phyloP scores from a whole-genome alignment of 768 basidiomycete genomes.

The Psilocybe tampanensis region DNA sequence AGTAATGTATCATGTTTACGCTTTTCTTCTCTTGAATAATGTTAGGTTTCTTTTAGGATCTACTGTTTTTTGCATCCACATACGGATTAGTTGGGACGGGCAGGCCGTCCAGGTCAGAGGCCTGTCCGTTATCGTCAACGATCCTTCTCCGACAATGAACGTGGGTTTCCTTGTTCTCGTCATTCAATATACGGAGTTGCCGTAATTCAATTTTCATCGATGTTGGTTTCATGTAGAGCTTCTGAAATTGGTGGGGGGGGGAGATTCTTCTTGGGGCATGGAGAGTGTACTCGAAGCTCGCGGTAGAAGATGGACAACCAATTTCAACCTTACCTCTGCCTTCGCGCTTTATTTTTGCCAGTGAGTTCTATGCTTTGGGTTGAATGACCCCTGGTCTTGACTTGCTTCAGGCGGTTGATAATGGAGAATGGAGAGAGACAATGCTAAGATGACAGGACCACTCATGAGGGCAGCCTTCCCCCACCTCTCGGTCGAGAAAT shows the following conservation, averaged over 20 bases:
- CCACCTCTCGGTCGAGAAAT: slow-evolving; percentile 53
- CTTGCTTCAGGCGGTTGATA: slow-evolving; percentile 21
- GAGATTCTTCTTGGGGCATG: slow-evolving; percentile 43
- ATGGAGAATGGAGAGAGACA: slow-evolving; percentile 61
- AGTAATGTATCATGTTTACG: slow-evolving; percentile 18
- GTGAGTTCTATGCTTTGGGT: not conserved
- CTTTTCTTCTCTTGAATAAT: not conserved
- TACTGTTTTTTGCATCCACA: slow-evolving; percentile 21
- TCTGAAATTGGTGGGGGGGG: slow-evolving; percentile 46
- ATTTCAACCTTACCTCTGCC: slow-evolving; percentile 3
- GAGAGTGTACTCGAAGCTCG: slow-evolving; percentile 36
- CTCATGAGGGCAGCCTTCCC: slow-evolving; percentile 71
- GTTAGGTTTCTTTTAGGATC: slow-evolving; percentile 12
- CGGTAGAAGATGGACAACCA: not conserved
- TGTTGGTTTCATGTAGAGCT: slow-evolving; percentile 30
- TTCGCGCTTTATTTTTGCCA: slow-evolving; percentile 8
- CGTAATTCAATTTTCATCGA: not conserved
- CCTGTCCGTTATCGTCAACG: slow-evolving; percentile 22
- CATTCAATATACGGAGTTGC: not conserved
- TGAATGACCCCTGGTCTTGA: not conserved
- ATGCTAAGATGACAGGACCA: slow-evolving; percentile 60
- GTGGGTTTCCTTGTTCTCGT: slow-evolving; percentile 11
- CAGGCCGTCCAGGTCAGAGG: slow-evolving; percentile 17
- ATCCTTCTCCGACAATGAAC: slow-evolving; percentile 18
- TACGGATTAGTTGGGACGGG: slow-evolving; percentile 15